A percentile compares a stretch with the other conserved stretches of the same genome.
Conservation (phyloP, 2,329 filamentous ascomycete genomes). For the Aspergillus sp. region DNA sequence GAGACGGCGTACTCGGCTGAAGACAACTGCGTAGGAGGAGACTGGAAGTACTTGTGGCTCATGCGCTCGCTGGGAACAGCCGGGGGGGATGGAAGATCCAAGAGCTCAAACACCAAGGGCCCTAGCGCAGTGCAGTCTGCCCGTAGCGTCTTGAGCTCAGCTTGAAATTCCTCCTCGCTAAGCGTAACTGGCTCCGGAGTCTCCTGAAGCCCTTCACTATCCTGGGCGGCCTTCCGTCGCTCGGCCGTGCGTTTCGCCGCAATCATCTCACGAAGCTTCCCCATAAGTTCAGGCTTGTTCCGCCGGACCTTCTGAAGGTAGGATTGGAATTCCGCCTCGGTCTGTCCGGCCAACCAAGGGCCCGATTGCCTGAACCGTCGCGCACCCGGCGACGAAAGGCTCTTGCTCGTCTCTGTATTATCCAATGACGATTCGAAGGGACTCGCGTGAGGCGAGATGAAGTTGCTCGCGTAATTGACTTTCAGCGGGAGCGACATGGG, state of each 20-base stretch:
- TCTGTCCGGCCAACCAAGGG: slow-evolving; percentile 51
- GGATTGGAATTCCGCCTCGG: slow-evolving; percentile 46
- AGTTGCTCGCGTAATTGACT: slow-evolving; percentile 23
- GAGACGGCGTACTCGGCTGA: slow-evolving; percentile 37
- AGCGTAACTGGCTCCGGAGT: slow-evolving; percentile 20
- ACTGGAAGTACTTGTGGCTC: slow-evolving; percentile 27
- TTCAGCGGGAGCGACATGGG: slow-evolving; percentile 51
- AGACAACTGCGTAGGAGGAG: slow-evolving; percentile 26
- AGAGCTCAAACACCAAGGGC: slow-evolving; percentile 46
- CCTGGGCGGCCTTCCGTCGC: slow-evolving; percentile 31
- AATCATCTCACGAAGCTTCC: slow-evolving; percentile 29
- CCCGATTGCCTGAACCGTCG: slow-evolving; percentile 51
- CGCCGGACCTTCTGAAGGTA: slow-evolving; percentile 42
- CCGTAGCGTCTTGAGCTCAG: slow-evolving; percentile 39
- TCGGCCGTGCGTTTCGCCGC: slow-evolving; percentile 27
- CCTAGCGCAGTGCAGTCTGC: slow-evolving; percentile 41
- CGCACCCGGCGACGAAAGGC: slow-evolving; percentile 22
- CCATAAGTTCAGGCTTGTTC: slow-evolving; percentile 32
- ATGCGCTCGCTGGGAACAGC: slow-evolving; percentile 30
- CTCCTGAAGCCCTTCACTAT: slow-evolving; percentile 32
- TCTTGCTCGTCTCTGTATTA: slow-evolving; percentile 35
- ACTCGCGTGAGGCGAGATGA: slow-evolving; percentile 26
- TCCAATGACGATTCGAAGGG: slow-evolving; percentile 38
- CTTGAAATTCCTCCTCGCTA: slow-evolving; percentile 40
- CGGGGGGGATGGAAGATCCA: slow-evolving; percentile 47